phyloP scores from a whole-genome alignment of 495 filamentous ascomycete species.

The Neurospora hispaniola region DNA sequence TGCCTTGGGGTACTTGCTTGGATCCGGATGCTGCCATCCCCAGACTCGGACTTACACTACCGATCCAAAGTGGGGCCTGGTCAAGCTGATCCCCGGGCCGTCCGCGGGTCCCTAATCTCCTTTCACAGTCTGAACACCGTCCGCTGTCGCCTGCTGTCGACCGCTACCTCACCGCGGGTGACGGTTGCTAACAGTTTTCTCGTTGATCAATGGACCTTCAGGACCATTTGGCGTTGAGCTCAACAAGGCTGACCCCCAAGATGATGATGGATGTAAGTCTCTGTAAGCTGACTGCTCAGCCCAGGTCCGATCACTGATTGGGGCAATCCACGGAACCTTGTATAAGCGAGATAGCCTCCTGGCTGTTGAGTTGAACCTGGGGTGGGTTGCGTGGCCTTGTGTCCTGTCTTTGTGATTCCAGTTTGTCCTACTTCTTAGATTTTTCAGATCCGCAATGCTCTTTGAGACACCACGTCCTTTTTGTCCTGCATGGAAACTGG shows the following conservation, averaged over 20 bases:
- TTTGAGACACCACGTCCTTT: neutral
- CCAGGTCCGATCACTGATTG: neutral
- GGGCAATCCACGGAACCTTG: neutral
- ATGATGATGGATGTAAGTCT: neutral
- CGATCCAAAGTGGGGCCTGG: neutral
- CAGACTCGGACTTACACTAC: neutral
- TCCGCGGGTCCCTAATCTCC: neutral
- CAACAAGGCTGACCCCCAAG: neutral
- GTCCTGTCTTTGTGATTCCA: neutral
- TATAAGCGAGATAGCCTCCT: neutral
- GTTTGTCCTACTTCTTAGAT: neutral
- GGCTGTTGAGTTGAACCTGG: neutral
- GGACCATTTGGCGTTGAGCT: neutral
- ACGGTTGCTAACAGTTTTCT: neutral
- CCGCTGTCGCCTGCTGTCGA: neutral
- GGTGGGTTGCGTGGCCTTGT: neutral
- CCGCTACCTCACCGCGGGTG: neutral
- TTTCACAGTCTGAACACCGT: neutral
- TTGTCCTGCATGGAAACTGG: neutral
- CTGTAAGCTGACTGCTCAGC: neutral
- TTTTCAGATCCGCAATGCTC: neutral
- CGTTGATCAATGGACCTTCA: neutral
- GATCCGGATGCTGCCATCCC: neutral
- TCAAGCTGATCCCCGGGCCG: neutral
- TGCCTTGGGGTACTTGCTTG: neutral